Percentiles rank a stretch among this genome's conserved stretches.
These are phyloP conservation scores for Paraphysoderma sedebokerense DNA, from an alignment of 371 early-diverging fungal genomes.

Conservation along the genomic window DNA sequence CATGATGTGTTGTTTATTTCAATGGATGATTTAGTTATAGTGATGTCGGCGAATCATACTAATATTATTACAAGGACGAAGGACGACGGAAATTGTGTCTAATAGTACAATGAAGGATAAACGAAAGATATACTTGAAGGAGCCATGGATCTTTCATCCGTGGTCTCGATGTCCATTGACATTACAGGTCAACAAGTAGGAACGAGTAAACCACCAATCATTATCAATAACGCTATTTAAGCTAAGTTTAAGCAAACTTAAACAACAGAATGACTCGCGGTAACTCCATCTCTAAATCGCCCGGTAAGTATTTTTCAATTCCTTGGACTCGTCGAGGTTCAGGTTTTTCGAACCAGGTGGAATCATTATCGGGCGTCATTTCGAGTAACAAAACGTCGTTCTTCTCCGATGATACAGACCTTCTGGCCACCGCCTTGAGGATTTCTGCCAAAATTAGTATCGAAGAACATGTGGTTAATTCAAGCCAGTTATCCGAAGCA, in stretches of 20 bases:
- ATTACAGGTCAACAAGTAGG: too few relatives aligned
- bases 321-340: conserved; percentile 21
- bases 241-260: conserved; percentile 1
- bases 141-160: too few relatives aligned
- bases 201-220: too few relatives aligned
- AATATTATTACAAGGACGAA: too few relatives aligned
- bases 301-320: conserved; percentile 24
- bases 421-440: conserved; percentile 68
- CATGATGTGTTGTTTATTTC: too few relatives aligned
- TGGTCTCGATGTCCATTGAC: too few relatives aligned
- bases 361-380: conserved; percentile 52
- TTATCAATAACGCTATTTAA: too few relatives aligned
- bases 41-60: too few relatives aligned
- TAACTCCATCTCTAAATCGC: conserved; percentile 11
- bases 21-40: too few relatives aligned
- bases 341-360: conserved; percentile 14
- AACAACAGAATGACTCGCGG: conserved; percentile 8
- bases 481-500: neutral
- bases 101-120: too few relatives aligned
- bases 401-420: conserved; percentile 68
- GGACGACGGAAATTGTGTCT: too few relatives aligned
- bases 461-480: conserved; percentile 27
- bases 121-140: too few relatives aligned
- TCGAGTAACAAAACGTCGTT: conserved; percentile 74
- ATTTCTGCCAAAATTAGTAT: conserved; percentile 67